phyloP scores from a whole-genome alignment of 2,329 filamentous ascomycete species.

The Aureobasidium vineae region DNA sequence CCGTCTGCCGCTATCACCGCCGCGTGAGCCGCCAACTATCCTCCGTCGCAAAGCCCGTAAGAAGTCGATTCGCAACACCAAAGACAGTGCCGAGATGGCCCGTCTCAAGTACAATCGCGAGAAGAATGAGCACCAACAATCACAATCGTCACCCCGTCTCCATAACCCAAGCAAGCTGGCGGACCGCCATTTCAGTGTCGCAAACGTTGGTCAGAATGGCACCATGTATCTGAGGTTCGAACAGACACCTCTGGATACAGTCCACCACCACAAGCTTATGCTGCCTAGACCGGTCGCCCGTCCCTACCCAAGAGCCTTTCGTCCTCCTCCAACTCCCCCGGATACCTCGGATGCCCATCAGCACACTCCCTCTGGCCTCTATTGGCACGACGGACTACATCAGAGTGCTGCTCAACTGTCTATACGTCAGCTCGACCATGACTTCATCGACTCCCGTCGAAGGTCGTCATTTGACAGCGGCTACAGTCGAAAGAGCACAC shows the following conservation, averaged over 20 bases:
- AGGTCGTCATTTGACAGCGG: constrained; percentile 25
- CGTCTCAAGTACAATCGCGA: constrained; percentile 7
- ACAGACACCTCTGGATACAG: not conserved
- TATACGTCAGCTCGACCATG: not conserved
- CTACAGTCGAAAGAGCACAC: constrained; percentile 18
- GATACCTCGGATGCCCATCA: constrained; percentile 23
- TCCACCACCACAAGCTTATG: constrained; percentile 16
- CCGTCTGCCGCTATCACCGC: not conserved
- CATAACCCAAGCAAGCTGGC: not conserved
- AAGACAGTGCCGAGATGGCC: constrained; percentile 28
- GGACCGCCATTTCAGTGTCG: constrained; percentile 43
- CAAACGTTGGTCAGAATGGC: constrained; percentile 46
- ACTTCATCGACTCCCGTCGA: not conserved
- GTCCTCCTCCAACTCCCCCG: constrained; percentile 26
- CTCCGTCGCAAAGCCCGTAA: constrained; percentile 22
- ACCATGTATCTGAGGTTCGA: constrained; percentile 47
- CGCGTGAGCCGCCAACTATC: not conserved
- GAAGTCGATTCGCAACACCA: constrained; percentile 27
- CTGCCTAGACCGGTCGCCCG: constrained; percentile 21
- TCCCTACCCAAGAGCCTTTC: not conserved
- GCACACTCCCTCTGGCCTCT: constrained; percentile 9
- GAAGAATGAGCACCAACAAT: constrained; percentile 5
- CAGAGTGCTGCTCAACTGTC: constrained; percentile 28
- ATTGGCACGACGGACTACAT: constrained; percentile 30
- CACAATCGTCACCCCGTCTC: constrained; percentile 2